Percentiles rank a stretch among this genome's conserved stretches.
Evolutionary conservation across 345 rosid species (phyloP).

Genomic region (Syzygium aqueum): DNA sequence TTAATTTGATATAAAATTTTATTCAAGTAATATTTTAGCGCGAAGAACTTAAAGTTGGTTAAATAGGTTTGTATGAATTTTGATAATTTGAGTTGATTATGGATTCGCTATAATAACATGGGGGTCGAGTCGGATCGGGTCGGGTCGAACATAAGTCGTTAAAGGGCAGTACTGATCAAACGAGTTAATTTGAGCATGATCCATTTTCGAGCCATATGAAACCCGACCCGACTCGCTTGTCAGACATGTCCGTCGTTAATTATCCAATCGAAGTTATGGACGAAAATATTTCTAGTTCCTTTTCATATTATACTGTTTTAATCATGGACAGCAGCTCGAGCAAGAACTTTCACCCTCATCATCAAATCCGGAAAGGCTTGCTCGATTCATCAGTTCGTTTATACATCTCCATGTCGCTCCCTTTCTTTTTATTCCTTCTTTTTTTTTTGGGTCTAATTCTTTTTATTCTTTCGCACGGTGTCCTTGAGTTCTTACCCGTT

Average conservation of each 20-base stretch:
- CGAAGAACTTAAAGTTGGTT: neutral
- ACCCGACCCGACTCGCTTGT: too few species aligned
- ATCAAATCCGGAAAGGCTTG: neutral
- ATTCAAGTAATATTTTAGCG: neutral
- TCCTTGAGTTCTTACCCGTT: neutral
- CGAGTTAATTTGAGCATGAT: neutral
- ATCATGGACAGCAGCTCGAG: too few species aligned
- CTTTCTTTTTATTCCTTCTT: too few species aligned
- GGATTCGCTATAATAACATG: neutral
- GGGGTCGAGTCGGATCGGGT: neutral
- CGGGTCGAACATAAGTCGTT: too few species aligned
- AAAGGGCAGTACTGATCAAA: neutral
- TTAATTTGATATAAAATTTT: neutral
- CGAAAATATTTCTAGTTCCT: neutral
- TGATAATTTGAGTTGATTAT: neutral
- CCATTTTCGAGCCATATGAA: neutral
- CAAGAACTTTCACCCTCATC: neutral
- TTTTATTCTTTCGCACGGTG: neutral
- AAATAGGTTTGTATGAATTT: neutral
- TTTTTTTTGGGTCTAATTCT: too few species aligned
- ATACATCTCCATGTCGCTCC: neutral
- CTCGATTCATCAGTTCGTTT: neutral
- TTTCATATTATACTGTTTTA: too few species aligned
- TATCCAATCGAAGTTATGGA: neutral
- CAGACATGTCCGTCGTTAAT: fast-evolving